These are phyloP conservation scores for Lactarius trivialis DNA, from an alignment of 768 basidiomycete genomes.

Conservation along the genomic window DNA sequence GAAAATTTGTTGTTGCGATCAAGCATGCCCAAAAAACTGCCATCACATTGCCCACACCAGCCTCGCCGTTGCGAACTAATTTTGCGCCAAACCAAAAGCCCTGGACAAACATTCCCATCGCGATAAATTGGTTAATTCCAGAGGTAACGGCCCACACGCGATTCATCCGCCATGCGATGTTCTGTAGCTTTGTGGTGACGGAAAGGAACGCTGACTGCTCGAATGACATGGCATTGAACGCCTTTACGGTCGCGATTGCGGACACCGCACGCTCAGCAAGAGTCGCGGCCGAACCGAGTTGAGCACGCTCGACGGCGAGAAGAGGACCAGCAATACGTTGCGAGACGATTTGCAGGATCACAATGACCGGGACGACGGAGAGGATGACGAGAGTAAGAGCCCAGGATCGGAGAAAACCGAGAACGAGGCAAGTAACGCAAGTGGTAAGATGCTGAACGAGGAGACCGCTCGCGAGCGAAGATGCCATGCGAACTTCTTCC, in stretches of 20 bases:
- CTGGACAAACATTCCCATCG: conserved; percentile 91
- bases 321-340: conserved; percentile 64
- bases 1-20: conserved; percentile 81
- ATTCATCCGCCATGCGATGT: conserved; percentile 48
- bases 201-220: conserved; percentile 46
- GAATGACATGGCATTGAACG: conserved; percentile 68
- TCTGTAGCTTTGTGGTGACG: conserved; percentile 40
- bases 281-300: conserved; percentile 67
- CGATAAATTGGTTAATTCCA: conserved; percentile 69
- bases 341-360: conserved; percentile 68
- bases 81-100: conserved; percentile 95
- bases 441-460: conserved; percentile 79
- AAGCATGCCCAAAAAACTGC: conserved; percentile 98
- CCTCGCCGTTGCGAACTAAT: conserved; percentile 72
- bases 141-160: conserved; percentile 70
- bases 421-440: conserved; percentile 65
- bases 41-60: conserved; percentile 75
- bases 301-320: conserved; percentile 56
- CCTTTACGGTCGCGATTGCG: conserved; percentile 86
- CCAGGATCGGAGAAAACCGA: conserved; percentile 78
- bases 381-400: conserved; percentile 88
- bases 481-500: conserved; percentile 84
- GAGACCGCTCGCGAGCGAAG: conserved; percentile 72
- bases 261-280: conserved; percentile 70
- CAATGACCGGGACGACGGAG: conserved; percentile 76